Evolutionary conservation across 2,329 filamentous ascomycete species (phyloP).

Genomic region (Lecanosticta acicola): DNA sequence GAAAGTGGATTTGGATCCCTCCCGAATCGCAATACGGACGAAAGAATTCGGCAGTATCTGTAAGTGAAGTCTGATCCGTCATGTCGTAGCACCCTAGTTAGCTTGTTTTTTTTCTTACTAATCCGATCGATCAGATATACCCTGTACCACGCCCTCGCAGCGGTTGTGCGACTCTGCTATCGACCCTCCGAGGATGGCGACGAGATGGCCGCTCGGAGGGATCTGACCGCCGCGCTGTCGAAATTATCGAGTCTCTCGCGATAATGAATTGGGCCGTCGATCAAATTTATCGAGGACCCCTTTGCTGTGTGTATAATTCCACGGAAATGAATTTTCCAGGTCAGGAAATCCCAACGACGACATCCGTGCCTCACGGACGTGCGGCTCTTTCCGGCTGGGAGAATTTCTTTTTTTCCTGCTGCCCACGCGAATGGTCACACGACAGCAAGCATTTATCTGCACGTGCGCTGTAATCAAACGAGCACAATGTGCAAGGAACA

Average conservation of each 20-base stretch:
- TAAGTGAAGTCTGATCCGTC: conserved; percentile 28
- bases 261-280: conserved; percentile 1
- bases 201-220: conserved; percentile 41
- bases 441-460: no score
- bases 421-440: no score
- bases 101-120: background rate
- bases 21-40: conserved; percentile 29
- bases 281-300: no score
- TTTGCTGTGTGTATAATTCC: no score
- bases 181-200: conserved; percentile 37
- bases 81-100: no score
- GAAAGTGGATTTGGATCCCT: conserved; percentile 40
- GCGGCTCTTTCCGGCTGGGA: no score
- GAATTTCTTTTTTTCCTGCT: no score
- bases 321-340: no score
- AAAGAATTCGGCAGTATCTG: conserved; percentile 38
- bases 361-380: no score
- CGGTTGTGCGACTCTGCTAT: conserved; percentile 42
- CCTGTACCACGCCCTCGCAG: conserved; percentile 39
- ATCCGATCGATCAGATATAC: conserved; percentile 38
- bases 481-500: no score
- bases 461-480: no score
- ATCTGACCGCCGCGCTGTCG: conserved; percentile 26
- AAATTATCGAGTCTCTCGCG: conserved; percentile 10
- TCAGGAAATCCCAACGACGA: no score